Conservation (phyloP, 1,284 basidiomycete species). For the Sporisorium graminicola region DNA sequence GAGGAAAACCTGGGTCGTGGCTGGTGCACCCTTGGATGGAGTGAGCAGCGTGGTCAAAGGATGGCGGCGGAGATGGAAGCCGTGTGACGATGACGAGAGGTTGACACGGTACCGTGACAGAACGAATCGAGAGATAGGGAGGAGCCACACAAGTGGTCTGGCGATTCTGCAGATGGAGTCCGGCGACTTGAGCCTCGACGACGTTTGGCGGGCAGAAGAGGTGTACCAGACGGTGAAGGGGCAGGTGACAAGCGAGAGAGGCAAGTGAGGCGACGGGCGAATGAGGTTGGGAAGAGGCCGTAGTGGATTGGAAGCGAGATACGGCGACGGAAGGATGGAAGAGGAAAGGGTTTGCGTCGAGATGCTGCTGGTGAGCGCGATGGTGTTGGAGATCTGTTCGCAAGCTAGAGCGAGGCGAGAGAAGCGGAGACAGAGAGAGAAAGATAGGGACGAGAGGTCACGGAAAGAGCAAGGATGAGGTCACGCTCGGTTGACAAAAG, state of each 20-base stretch:
- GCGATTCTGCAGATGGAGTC: neutral
- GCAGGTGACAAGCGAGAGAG: neutral
- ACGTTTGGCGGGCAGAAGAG: neutral
- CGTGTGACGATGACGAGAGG: slow-evolving; percentile 26
- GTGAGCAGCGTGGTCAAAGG: slow-evolving; percentile 10
- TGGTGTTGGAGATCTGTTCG: neutral
- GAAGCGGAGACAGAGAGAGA: neutral
- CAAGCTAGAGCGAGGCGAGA: neutral
- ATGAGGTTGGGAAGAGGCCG: slow-evolving; percentile 20
- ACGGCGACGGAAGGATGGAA: slow-evolving; percentile 5
- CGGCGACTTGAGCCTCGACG: slow-evolving; percentile 9
- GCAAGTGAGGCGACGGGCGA: slow-evolving; percentile 9
- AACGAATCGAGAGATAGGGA: neutral
- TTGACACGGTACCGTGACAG: slow-evolving; percentile 1
- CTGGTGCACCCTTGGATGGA: slow-evolving; percentile 12
- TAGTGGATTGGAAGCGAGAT: slow-evolving; percentile 8
- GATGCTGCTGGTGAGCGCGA: slow-evolving; percentile 1
- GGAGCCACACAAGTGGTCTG: slow-evolving; percentile 9
- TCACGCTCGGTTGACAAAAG: slow-evolving; percentile 6
- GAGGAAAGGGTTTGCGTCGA: neutral
- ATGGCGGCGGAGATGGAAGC: slow-evolving; percentile 17
- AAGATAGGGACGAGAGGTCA: neutral
- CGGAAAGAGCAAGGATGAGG: slow-evolving; percentile 7
- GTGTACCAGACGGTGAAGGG: neutral
- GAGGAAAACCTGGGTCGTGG: slow-evolving; percentile 28